phyloP scores from a whole-genome alignment of 2,329 filamentous ascomycete species.

The Fusarium sp. region DNA sequence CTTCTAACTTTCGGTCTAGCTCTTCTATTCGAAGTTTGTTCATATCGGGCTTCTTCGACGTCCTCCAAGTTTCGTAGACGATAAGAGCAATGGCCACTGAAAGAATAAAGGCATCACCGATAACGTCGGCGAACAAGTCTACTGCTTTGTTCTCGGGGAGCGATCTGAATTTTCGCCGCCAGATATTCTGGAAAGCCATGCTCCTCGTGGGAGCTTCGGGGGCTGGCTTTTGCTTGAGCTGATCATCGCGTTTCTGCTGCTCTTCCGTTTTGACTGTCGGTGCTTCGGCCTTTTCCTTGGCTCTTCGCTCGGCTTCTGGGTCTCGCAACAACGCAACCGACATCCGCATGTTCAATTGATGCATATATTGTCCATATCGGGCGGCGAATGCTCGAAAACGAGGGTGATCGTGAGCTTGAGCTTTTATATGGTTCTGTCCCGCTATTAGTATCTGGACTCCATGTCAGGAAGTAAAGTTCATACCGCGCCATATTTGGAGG shows the following conservation, averaged over 20 bases:
- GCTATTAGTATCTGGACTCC: constrained; percentile 24
- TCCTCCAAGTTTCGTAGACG: constrained; percentile 70
- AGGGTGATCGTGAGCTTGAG: constrained; percentile 72
- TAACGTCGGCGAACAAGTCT: constrained; percentile 73
- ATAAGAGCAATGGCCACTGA: constrained; percentile 67
- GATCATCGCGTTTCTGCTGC: constrained; percentile 66
- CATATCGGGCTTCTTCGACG: constrained; percentile 69
- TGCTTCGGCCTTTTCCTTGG: constrained; percentile 71
- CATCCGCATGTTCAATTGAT: constrained; percentile 74
- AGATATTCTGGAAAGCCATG: constrained; percentile 62
- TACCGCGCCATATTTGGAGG: constrained; percentile 77
- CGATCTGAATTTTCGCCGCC: constrained; percentile 70
- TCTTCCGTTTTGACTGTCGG: constrained; percentile 74
- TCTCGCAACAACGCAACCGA: constrained; percentile 70
- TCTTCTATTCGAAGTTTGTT: constrained; percentile 65
- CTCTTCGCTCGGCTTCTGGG: constrained; percentile 65
- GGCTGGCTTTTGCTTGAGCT: constrained; percentile 53
- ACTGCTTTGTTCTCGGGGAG: constrained; percentile 74
- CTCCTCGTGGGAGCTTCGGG: constrained; percentile 44
- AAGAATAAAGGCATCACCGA: constrained; percentile 72
- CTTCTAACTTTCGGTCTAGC: constrained; percentile 60
- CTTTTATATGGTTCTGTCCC: constrained; percentile 71
- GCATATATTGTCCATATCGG: constrained; percentile 70
- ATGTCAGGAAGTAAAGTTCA: constrained; percentile 44
- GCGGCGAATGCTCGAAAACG: constrained; percentile 70